A percentile compares a stretch with the other conserved stretches of the same genome.
phyloP scores from a whole-genome alignment of 1,284 basidiomycete genomes.

The Trichosporon sp. region DNA sequence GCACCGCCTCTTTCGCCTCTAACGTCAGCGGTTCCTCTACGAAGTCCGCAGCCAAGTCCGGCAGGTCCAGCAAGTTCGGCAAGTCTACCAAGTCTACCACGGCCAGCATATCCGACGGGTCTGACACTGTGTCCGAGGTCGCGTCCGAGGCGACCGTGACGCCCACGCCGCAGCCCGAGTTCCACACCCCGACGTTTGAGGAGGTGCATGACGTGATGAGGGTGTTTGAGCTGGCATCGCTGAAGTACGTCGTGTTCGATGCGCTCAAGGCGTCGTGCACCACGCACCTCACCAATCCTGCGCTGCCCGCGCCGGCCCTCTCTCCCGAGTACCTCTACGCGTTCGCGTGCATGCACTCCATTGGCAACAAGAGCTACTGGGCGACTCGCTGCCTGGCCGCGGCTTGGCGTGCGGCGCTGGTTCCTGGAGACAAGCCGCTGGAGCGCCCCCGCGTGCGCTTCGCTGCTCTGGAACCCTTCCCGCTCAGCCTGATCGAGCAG shows the following conservation, averaged over 20 bases:
- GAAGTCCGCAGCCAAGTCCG: too few species aligned
- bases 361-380: conserved; percentile 7
- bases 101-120: not conserved
- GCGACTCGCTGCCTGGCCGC: not conserved
- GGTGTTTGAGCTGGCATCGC: not conserved
- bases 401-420: not conserved
- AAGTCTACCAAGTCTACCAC: too few species aligned
- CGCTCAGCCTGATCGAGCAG: not conserved
- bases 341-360: not conserved
- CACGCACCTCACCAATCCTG: not conserved
- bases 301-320: not conserved
- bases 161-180: not conserved
- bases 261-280: not conserved
- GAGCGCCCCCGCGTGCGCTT: not conserved
- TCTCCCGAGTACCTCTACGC: not conserved
- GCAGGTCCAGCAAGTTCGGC: too few species aligned
- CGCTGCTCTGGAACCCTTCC: not conserved
- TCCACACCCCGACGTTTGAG: not conserved
- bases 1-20: not conserved
- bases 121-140: not conserved
- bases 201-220: not conserved
- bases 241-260: not conserved
- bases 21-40: not conserved
- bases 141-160: not conserved
- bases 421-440: too few species aligned